Evolutionary conservation across 2,329 filamentous ascomycete genomes (phyloP), one percentile per base, ranked within the genome.

Genomic region (Annulohypoxylon truncatum): DNA sequence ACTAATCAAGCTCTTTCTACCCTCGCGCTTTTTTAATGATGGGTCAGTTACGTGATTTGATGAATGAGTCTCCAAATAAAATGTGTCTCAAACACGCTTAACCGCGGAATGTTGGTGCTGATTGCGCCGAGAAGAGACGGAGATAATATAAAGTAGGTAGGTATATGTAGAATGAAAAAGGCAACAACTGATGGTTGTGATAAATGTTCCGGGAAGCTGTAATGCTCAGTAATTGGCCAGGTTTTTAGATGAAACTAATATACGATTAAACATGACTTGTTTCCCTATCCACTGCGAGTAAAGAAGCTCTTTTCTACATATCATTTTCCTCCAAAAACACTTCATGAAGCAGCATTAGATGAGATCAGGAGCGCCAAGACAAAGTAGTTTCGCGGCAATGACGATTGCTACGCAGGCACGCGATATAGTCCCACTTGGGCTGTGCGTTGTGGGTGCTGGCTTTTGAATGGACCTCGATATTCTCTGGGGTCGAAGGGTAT

Each of bases 381-480:
- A 48, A 12, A 48, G 38, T 48, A 33, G 42, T 63, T 63, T 58
- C 28, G 42, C 46, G 29, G 40, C 50, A 64, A 63, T 50, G 46
- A 52, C 33, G 33, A 44, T 40, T 63, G 55, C 56, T 58, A 65
- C 61, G 51, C 51, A 67, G 59, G 58, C 57, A 65, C 61, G 56
- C 67, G 51, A 67, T 62, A 57, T 62, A 55, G 57, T 67, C 61
- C 67, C 67, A 63, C 67, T 65, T 58, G 52, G 64, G 61, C 48
- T 64, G 56, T 62, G 61, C 48, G 33, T 31, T 56, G 50, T 53
- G 53, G 57, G 47, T 58, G 29, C 60, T 24, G 55, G 50, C 54
- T 51, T 59, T 44, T 51, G 38, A 40, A 63, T 38, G 29, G 57
- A 47, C 33, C 48, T 59, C 28, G 40, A 58, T 40, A 50, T 60